Evolutionary conservation across 2,329 filamentous ascomycete genomes (phyloP).

Genomic region (Cercospora nicotianae): DNA sequence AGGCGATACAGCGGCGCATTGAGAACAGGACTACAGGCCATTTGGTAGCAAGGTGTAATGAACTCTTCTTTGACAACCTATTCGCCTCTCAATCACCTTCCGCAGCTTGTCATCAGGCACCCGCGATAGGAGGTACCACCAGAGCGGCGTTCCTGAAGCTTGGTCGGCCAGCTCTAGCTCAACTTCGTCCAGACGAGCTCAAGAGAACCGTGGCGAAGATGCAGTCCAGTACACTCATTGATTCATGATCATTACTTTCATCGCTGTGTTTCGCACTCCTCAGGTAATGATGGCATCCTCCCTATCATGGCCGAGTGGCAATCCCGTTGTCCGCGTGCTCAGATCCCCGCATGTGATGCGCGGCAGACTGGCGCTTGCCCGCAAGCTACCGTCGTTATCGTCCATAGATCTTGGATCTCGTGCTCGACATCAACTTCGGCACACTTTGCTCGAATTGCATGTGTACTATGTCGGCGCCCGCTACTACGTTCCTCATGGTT

Average conservation of each 20-base stretch:
- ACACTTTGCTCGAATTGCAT: background rate
- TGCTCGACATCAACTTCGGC: background rate
- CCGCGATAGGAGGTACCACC: background rate
- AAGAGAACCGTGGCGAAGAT: background rate
- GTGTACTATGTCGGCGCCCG: background rate
- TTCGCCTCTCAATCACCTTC: background rate
- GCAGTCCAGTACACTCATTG: background rate
- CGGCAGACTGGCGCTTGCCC: slow-evolving; percentile 1
- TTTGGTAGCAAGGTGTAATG: background rate
- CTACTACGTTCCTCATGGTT: background rate
- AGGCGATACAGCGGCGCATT: background rate
- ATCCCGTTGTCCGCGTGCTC: slow-evolving; percentile 6
- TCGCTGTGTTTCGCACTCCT: background rate
- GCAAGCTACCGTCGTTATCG: background rate
- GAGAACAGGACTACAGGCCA: background rate
- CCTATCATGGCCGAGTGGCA: slow-evolving; percentile 1
- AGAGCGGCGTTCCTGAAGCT: background rate
- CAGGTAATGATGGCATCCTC: background rate
- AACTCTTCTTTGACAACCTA: background rate
- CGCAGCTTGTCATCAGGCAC: background rate
- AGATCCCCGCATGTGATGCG: slow-evolving; percentile 4
- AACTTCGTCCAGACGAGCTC: background rate
- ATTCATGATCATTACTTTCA: background rate
- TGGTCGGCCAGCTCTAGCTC: background rate
- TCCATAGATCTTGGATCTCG: background rate